Percentiles rank a stretch among this genome's conserved stretches.
These are phyloP conservation scores for Verruconis gallopava DNA, from an alignment of 2,329 filamentous ascomycete genomes.

Conservation along the genomic window DNA sequence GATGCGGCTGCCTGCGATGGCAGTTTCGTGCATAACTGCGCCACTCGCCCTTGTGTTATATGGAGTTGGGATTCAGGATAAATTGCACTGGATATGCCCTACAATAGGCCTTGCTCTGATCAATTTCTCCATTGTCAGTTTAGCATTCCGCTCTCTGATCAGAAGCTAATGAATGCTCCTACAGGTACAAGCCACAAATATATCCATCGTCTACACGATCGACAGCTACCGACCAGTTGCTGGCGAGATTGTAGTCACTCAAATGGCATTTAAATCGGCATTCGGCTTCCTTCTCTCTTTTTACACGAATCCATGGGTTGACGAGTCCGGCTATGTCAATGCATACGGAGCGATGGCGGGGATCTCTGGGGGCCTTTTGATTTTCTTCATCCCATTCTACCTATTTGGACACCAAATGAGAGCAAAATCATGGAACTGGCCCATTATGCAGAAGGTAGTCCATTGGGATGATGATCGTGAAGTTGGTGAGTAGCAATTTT, in stretches of 20 bases:
- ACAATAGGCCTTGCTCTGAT: no score
- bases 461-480: constrained; percentile 42
- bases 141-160: no score
- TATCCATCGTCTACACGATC: constrained; percentile 44
- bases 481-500: constrained; percentile 44
- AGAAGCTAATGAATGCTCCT: no score
- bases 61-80: not conserved
- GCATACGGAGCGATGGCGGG: not conserved
- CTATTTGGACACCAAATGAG: not conserved
- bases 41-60: not conserved
- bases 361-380: not conserved
- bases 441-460: constrained; percentile 28
- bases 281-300: constrained; percentile 48
- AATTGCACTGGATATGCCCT: not conserved
- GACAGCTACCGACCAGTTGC: constrained; percentile 45
- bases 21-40: constrained; percentile 26
- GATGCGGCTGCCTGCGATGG: constrained; percentile 21
- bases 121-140: no score
- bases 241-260: constrained; percentile 41
- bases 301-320: constrained; percentile 48
- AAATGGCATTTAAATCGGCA: constrained; percentile 42
- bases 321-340: constrained; percentile 14
- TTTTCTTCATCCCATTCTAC: not conserved
- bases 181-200: no score
- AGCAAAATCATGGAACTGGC: constrained; percentile 32